A percentile compares a stretch with the other conserved stretches of the same genome.
These are phyloP conservation scores for Plantago elongata DNA, from an alignment of 257 asterid genomes.

Conservation along the genomic window DNA sequence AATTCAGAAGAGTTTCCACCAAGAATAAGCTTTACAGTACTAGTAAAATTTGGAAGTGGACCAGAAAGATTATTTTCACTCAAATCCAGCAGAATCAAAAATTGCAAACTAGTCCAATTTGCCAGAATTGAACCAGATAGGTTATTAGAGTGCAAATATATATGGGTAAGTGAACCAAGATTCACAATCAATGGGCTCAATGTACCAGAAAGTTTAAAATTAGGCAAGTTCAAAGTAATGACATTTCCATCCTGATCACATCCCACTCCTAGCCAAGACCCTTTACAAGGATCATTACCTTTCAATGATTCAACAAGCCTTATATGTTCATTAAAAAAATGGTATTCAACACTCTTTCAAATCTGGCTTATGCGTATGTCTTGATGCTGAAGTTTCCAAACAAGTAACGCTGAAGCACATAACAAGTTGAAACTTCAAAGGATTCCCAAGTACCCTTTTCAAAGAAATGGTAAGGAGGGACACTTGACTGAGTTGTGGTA, in stretches of 20 bases:
- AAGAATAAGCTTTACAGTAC: constrained; percentile 37
- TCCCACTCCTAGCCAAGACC: constrained; percentile 64
- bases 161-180: constrained; percentile 52
- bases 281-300: constrained; percentile 61
- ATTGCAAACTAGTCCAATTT: constrained; percentile 58
- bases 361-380: constrained; percentile 8
- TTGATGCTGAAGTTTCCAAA: constrained; percentile 2
- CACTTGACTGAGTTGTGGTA: too few species aligned
- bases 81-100: constrained; percentile 52
- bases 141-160: constrained; percentile 54
- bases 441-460: background rate
- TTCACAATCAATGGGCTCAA: constrained; percentile 61
- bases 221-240: constrained; percentile 46
- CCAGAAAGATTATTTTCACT: constrained; percentile 63
- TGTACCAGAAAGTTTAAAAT: constrained; percentile 54
- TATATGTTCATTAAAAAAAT: too few species aligned
- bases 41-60: constrained; percentile 55
- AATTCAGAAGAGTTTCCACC: constrained; percentile 42
- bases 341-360: too few species aligned
- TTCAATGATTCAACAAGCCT: constrained; percentile 73
- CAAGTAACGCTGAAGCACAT: background rate
- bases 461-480: too few species aligned
- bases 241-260: constrained; percentile 49
- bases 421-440: constrained; percentile 9
- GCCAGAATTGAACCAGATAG: constrained; percentile 57